Conservation (phyloP, 257 asterid genomes). For the Hygrophila difformis region DNA sequence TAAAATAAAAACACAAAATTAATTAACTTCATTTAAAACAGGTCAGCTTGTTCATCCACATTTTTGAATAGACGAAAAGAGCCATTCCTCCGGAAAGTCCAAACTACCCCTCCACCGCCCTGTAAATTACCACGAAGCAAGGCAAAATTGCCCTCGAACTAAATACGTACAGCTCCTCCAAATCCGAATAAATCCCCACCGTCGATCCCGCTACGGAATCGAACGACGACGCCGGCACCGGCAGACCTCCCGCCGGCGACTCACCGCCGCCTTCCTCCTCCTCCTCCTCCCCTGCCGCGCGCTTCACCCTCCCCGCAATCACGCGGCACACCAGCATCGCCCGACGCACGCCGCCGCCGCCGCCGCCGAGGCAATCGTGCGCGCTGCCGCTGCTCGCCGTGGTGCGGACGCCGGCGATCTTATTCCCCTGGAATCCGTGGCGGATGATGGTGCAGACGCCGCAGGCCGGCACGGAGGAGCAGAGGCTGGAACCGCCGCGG, state of each 20-base stretch:
- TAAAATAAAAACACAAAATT: no score
- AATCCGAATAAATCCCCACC: constrained; percentile 34
- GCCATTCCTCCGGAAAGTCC: neutral
- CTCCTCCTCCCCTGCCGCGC: constrained; percentile 25
- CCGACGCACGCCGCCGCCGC: constrained; percentile 22
- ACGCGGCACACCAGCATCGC: constrained; percentile 96
- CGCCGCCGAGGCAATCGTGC: constrained; percentile 47
- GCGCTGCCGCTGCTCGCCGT: constrained; percentile 89
- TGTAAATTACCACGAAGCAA: constrained; percentile 54
- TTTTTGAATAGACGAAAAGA: no score
- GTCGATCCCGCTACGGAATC: constrained; percentile 31
- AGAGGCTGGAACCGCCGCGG: constrained; percentile 63
- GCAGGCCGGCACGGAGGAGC: constrained; percentile 66
- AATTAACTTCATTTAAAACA: no score
- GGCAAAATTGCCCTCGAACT: constrained; percentile 47
- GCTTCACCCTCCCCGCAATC: constrained; percentile 75
- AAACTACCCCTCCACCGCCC: constrained; percentile 24
- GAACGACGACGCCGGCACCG: constrained; percentile 14
- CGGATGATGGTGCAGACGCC: constrained; percentile 78
- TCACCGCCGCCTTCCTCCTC: constrained; percentile 19
- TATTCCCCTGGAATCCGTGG: constrained; percentile 65
- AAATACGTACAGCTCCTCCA: constrained; percentile 44
- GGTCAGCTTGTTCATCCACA: no score
- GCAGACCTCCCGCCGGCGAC: constrained; percentile 12
- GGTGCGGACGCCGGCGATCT: constrained; percentile 48